A percentile compares a stretch with the other conserved stretches of the same genome.
phyloP scores from a whole-genome alignment of 169 alveolate genomes.

The Plasmodium billcollinsi region DNA sequence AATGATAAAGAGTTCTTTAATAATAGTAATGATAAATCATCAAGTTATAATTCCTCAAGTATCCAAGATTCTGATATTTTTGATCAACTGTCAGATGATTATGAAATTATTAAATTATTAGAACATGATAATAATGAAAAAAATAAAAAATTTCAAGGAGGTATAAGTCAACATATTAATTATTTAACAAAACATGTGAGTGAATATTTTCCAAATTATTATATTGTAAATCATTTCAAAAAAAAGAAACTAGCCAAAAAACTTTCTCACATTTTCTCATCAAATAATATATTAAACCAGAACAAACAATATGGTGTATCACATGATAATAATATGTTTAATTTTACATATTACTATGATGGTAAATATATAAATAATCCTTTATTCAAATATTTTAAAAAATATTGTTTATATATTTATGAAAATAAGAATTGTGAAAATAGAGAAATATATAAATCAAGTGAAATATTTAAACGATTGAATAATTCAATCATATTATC shows the following conservation, averaged over 20 bases:
- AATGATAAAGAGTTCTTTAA: conserved; percentile 1
- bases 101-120: conserved; percentile 64
- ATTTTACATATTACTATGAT: background rate
- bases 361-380: conserved; percentile 23
- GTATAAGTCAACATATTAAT: conserved; percentile 67
- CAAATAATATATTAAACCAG: no score
- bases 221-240: conserved; percentile 26
- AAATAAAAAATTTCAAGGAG: conserved; percentile 35
- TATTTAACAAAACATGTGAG: conserved; percentile 74
- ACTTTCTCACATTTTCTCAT: conserved; percentile 49
- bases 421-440: background rate
- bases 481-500: conserved; percentile 23
- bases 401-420: conserved; percentile 43
- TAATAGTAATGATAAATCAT: conserved; percentile 10
- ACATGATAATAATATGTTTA: background rate
- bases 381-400: conserved; percentile 55
- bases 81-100: conserved; percentile 75
- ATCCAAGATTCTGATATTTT: conserved; percentile 47
- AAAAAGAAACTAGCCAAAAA: conserved; percentile 51
- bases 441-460: background rate
- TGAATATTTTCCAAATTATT: conserved; percentile 71
- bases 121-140: conserved; percentile 31
- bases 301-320: no score
- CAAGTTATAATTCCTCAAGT: conserved; percentile 48
- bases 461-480: background rate